phyloP scores from a whole-genome alignment of 169 alveolate genomes.

The Perkinsus olseni region DNA sequence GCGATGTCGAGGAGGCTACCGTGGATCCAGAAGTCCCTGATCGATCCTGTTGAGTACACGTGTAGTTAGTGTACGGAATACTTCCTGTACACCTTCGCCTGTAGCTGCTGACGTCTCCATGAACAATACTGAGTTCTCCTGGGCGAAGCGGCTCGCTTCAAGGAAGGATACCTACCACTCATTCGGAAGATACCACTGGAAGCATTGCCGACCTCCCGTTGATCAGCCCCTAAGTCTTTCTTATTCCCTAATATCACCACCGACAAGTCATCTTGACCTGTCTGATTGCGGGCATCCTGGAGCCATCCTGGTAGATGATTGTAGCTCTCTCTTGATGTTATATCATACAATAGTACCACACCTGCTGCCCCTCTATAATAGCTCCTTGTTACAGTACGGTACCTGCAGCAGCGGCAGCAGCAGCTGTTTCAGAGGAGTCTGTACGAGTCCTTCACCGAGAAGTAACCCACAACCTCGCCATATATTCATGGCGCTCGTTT shows the following conservation, averaged over 20 bases:
- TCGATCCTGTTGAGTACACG: constrained; percentile 64
- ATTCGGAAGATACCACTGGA: constrained; percentile 21
- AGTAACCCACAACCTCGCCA: too few species aligned
- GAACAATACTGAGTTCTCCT: constrained; percentile 65
- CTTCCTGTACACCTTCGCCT: constrained; percentile 77
- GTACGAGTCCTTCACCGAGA: too few species aligned
- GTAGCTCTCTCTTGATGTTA: constrained; percentile 62
- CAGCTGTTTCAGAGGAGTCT: too few species aligned
- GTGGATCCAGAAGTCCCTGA: constrained; percentile 48
- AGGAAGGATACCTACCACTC: constrained; percentile 57
- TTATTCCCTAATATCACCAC: constrained; percentile 37
- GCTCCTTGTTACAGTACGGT: constrained; percentile 59
- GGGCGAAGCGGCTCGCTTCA: constrained; percentile 73
- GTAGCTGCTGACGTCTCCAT: constrained; percentile 78
- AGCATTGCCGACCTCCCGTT: constrained; percentile 12
- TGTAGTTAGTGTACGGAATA: constrained; percentile 57
- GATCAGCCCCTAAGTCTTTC: constrained; percentile 34
- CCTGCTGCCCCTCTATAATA: constrained; percentile 78
- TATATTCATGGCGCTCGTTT: too few species aligned
- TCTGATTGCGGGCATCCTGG: constrained; percentile 9
- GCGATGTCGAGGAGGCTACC: not conserved
- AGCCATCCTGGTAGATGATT: constrained; percentile 60
- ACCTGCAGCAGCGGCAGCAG: constrained; percentile 18
- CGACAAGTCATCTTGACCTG: not conserved
- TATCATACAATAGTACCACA: constrained; percentile 64